These are phyloP conservation scores for Phymatotrichopsis omnivora DNA, from an alignment of 2,329 filamentous ascomycete species.

Conservation along the genomic window DNA sequence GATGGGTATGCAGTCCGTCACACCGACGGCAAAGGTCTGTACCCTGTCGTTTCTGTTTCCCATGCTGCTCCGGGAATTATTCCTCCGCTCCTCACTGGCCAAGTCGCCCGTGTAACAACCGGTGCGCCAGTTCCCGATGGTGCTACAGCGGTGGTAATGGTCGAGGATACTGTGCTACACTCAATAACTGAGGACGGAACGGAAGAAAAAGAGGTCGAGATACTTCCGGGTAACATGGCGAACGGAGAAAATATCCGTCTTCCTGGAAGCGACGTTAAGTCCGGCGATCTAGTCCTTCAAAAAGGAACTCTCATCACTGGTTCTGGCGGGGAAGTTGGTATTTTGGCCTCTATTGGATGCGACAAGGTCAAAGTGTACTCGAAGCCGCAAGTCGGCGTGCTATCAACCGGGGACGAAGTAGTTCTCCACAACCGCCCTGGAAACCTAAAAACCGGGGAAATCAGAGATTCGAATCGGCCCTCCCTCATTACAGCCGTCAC, in stretches of 20 bases:
- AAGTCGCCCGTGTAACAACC: constrained; percentile 85
- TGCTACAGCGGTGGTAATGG: constrained; percentile 89
- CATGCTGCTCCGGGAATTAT: constrained; percentile 59
- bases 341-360: constrained; percentile 76
- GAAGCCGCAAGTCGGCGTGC: constrained; percentile 68
- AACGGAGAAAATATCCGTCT: constrained; percentile 82
- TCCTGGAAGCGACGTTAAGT: constrained; percentile 73
- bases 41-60: constrained; percentile 76
- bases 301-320: constrained; percentile 76
- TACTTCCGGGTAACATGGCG: constrained; percentile 61
- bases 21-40: constrained; percentile 53
- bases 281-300: constrained; percentile 58
- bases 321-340: constrained; percentile 79
- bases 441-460: constrained; percentile 64
- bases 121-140: constrained; percentile 82
- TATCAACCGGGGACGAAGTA: constrained; percentile 93
- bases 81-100: constrained; percentile 53
- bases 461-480: constrained; percentile 85
- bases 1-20: constrained; percentile 85
- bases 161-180: constrained; percentile 78
- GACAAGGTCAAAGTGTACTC: constrained; percentile 60
- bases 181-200: constrained; percentile 65
- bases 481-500: constrained; percentile 69
- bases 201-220: constrained; percentile 82
- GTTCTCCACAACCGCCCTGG: constrained; percentile 59